Base-by-base conservation (phyloP, 2,329 filamentous ascomycete species). In the Pseudogymnoascus sp. region DNA sequence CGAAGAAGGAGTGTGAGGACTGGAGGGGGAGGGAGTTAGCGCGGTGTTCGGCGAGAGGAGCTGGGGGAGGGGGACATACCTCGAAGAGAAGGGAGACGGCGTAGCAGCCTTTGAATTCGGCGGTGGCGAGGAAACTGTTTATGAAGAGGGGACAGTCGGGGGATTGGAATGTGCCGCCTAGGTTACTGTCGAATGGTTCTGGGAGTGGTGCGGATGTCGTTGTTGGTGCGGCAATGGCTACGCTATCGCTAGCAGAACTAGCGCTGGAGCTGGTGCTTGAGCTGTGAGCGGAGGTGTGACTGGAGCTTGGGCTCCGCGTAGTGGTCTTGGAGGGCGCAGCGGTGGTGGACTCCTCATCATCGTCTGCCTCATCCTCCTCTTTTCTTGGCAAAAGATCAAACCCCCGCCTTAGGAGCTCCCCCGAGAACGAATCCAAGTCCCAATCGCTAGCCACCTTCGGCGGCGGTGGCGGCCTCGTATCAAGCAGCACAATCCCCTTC, bases 1-100 rank as follows among this genome's bases (percentile, higher is more conserved):
- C 78, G 77, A 97, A 97, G 76, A 97, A 96, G 39, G 85, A 84
- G 59, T 81, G 83, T 8, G 93, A 97, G 64, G 89, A 91, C 85
- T 96, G 72, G 14, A 50, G 30, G 9, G 30, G 30, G 30, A 2
- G 11, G 14, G 33, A 64, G 11, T 59, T 58, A 60, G 25, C 30
- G 20, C 12, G 4, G 20, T n/a, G 5, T 1, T 57, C 14, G 25
- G 18, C 9, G n/a, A 11, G 38, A 28, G 25, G 60, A 14, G 30
- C 5, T 15, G 6, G 20, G 14, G 41, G 22, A 25, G 9, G 22
- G 9, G 33, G 8, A 70, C 82, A 70, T 76, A 90, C 89, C 78
- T 89, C 84, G 8, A 97, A 78, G 65, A 97, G 82, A 68, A 96
- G 79, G 1, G 92, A 96, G 62, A 97, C 79, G 0, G 93, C 90